Evolutionary conservation across 768 basidiomycete species (phyloP), one percentile per base, ranked within the genome.

Genomic region (Boletus sp.): DNA sequence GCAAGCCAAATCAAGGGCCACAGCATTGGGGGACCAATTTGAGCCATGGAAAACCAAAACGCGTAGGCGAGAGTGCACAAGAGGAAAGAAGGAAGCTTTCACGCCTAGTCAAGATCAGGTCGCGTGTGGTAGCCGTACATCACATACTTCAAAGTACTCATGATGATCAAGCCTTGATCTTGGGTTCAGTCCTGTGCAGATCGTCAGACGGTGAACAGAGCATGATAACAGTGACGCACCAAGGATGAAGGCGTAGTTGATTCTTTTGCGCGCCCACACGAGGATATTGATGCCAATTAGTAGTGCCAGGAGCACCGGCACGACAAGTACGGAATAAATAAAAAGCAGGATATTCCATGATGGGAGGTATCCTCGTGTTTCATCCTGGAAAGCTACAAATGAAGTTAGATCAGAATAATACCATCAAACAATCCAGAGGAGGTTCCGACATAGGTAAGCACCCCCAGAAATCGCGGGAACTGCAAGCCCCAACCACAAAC

Each of bases 161-260:
- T 89, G 84, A 66, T 84, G 83, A 69, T 97, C 92, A 56, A 95
- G 73, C 30, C 80, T 82, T 28, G 87, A 86, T 56, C 84, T 79
- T 15, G 86, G 67, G 59, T 92, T 83, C 47, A 94, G 71, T 67
- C 91, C 91, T 87, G 63, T 15, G 29, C 32, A 12, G 10, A 29
- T 17, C 7, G 7, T 63, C 30, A 57, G 35, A 12, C 4, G 11
- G 6, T 0, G n/a, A 46, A 33, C 12, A n/a, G 11, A n/a, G 6
- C 0, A 24, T 30, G n/a, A 3, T 5, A 9, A 24, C 10, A n/a
- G 30, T 7, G n/a, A 66, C 80, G 32, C 59, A 89, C 89, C 90
- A 64, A 94, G 92, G 35, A 95, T 90, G 67, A 96, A 94, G 5
- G 86, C 82, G 64, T 94, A 96, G 67, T 98, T 98, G 59, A 99